Evolutionary conservation across 805 yeast species (phyloP), one percentile per base, ranked within the genome.

Genomic region (Babjeviella inositovora): DNA sequence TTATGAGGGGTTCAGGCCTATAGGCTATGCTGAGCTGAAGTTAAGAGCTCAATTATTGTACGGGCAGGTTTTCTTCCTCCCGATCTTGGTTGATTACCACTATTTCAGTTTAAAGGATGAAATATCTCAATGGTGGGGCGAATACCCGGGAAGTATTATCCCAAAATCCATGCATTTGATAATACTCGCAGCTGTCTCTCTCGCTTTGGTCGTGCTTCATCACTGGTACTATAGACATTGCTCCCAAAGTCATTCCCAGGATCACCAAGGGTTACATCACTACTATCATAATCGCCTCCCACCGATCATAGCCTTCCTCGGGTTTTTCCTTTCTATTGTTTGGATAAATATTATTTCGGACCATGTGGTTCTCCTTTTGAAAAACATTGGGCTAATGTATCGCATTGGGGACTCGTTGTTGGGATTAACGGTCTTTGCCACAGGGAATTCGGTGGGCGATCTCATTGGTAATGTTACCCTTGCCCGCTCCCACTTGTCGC

Each of bases 391-490:
- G 2, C 28, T 50, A 5, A 43, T 64, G 13, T 49, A 59, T 37
- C 31, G 39, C 11, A 45, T 65, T 4, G 46, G 55, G 9, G 70
- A 65, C 28, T 59, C 63, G 15, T 26, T 61, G 8, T 35, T 65
- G 23, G 72, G 72, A 3, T 38, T 63, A 14, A 41, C 66, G 2
- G 43, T 63, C 2, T 50, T 65, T 26, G 54, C 70, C 4, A 32
- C 63, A 13, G 61, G 65, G 16, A 65, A 64, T 29, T 62, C 68
- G 4, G 41, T 62, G 16, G 68, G 66, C 14, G 72, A 65, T 31
- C 38, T 64, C 17, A 48, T 64, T 15, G 56, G 68, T n/a, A 62
- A 65, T 30, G 34, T 52, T 3, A 57, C 70, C 6, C 39, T 65
- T 8, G 36, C 53, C 2, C 39, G 39, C 3, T 24, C 45, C 6